Percentiles rank a stretch among this genome's conserved stretches.
These are phyloP conservation scores for Cladorrhinum sp. DNA, from an alignment of 2,329 filamentous ascomycete genomes.

Conservation along the genomic window DNA sequence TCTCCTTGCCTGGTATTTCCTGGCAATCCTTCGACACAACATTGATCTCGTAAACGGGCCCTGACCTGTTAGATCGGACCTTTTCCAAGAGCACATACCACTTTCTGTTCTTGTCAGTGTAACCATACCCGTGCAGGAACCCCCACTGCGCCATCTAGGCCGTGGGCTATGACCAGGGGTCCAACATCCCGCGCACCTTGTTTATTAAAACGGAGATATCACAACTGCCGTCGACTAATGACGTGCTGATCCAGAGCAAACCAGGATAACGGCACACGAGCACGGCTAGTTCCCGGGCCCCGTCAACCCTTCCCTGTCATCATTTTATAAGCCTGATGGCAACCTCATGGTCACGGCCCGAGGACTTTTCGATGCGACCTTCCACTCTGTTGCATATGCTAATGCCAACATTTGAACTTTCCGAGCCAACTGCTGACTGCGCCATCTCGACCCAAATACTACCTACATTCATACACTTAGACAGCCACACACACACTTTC, in stretches of 20 bases:
- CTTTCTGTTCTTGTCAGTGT: conserved; percentile 23
- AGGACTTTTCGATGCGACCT: conserved; percentile 12
- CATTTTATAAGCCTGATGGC: conserved; percentile 8
- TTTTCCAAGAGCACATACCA: conserved; percentile 16
- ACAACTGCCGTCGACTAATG: conserved; percentile 8
- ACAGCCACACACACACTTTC: not conserved
- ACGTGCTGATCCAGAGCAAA: not conserved
- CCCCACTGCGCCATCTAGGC: conserved; percentile 5
- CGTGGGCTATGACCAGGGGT: conserved; percentile 8
- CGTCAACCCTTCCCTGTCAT: conserved; percentile 1
- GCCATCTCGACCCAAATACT: not conserved
- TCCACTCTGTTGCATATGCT: not conserved
- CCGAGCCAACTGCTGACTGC: not conserved
- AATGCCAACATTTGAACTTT: not conserved
- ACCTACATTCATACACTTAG: not conserved
- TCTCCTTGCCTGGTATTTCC: not conserved
- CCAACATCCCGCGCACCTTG: not conserved
- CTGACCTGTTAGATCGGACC: not conserved
- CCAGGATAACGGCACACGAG: not conserved
- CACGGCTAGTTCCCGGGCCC: not conserved
- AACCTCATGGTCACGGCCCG: conserved; percentile 7
- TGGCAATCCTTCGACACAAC: not conserved
- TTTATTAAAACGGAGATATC: not conserved
- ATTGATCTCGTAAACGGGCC: not conserved
- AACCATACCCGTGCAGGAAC: conserved; percentile 10